Percentiles rank a stretch among this genome's conserved stretches.
Evolutionary conservation across 768 basidiomycete genomes (phyloP).

Genomic region (Phlebiopsis flavidoalba): DNA sequence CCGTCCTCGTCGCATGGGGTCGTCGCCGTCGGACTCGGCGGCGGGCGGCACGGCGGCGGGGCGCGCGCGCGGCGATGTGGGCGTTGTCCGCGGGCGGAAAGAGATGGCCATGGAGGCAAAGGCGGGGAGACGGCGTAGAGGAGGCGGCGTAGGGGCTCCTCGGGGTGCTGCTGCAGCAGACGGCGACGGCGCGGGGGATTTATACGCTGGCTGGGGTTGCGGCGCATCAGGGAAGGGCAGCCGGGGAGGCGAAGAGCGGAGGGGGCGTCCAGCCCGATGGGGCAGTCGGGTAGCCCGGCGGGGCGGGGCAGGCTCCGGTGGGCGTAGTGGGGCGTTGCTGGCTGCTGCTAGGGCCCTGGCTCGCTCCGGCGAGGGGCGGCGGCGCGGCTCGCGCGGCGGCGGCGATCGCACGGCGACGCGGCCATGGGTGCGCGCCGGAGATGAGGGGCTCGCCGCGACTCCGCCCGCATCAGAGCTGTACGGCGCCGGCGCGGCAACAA

Average conservation of each 20-base stretch:
- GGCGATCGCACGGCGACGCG: background rate
- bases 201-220: slow-evolving; percentile 9
- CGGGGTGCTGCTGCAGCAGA: background rate
- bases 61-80: background rate
- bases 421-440: background rate
- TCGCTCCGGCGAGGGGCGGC: background rate
- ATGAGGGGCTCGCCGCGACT: background rate
- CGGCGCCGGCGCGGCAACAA: background rate
- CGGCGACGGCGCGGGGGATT: slow-evolving; percentile 5
- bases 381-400: background rate
- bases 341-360: background rate
- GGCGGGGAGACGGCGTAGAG: background rate
- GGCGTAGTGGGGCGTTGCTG: slow-evolving; percentile 4
- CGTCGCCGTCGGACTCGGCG: background rate
- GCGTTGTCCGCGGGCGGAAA: background rate
- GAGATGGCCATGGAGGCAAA: slow-evolving; percentile 4
- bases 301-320: slow-evolving; percentile 10
- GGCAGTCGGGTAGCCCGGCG: slow-evolving; percentile 17
- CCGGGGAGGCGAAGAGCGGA: slow-evolving; percentile 8
- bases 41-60: no score
- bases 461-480: background rate
- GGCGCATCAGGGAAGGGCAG: slow-evolving; percentile 3
- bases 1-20: background rate
- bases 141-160: slow-evolving; percentile 1
- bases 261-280: slow-evolving; percentile 7